Conservation (phyloP, 2,329 filamentous ascomycete species). For the Daldinia sp. region DNA sequence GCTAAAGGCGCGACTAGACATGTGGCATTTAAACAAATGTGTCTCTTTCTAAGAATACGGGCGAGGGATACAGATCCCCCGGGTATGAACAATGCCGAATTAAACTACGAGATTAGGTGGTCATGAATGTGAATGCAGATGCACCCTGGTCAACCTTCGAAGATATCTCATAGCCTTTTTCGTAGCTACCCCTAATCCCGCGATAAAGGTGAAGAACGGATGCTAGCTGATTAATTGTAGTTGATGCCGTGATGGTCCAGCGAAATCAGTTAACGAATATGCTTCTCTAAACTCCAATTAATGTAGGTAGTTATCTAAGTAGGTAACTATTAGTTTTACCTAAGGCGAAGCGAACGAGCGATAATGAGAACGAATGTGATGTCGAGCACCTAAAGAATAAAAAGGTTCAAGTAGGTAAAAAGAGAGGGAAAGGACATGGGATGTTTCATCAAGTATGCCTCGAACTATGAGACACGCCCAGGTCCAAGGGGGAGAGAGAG, state of each 20-base stretch:
- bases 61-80: neutral
- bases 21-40: slow-evolving; percentile 22
- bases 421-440: neutral
- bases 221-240: slow-evolving; percentile 1
- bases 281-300: slow-evolving; percentile 20
- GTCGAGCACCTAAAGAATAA: slow-evolving; percentile 14
- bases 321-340: slow-evolving; percentile 11
- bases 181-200: slow-evolving; percentile 1
- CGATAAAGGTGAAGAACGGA: slow-evolving; percentile 2
- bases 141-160: neutral
- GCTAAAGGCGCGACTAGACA: slow-evolving; percentile 34
- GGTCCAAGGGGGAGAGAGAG: slow-evolving; percentile 19
- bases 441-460: slow-evolving; percentile 31
- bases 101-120: slow-evolving; percentile 15
- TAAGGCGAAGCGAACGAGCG: slow-evolving; percentile 11
- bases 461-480: slow-evolving; percentile 31
- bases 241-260: slow-evolving; percentile 6
- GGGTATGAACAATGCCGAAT: slow-evolving; percentile 8
- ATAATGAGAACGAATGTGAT: slow-evolving; percentile 26
- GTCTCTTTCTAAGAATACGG: slow-evolving; percentile 8
- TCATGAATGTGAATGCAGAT: slow-evolving; percentile 15
- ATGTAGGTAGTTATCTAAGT: slow-evolving; percentile 11
- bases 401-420: slow-evolving; percentile 13
- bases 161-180: slow-evolving; percentile 15
- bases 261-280: slow-evolving; percentile 19